Base-by-base conservation (phyloP, 768 basidiomycete genomes). In the Mycena galericulata region DNA sequence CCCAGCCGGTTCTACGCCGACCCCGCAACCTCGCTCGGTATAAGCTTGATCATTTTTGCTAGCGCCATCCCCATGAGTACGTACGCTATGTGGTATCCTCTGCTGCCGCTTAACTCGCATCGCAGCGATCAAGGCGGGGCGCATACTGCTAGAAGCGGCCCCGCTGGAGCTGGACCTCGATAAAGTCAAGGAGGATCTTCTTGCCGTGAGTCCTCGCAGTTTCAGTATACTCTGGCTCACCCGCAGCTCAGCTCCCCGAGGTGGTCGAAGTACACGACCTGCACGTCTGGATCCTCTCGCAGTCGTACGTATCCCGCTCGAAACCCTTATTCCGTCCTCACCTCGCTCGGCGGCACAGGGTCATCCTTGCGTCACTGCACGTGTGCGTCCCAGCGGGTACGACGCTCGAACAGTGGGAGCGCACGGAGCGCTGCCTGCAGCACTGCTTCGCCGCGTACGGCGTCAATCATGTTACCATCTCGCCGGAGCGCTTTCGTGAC, bases 211-310 rank as follows among this genome's bases (percentile, higher is more conserved):
- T 78, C 43, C 47, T 57, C 22, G 53, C 22, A 11, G 53, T 4
- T 63, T 30, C 59, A 20, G 40, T 50, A 24, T 38, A 14, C 27
- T 18, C 51, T 49, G 27, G 49, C 43, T 45, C 30, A 65, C 41
- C 34, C 34, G 20, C 64, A 62, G 8, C 36, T 36, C 56, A 87
- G 86, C 72, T 84, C 53, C 84, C 84, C 4, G 78, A 81, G 59
- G 86, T 88, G 0, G 72, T 82, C 14, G 83, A 85, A 5, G 77
- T 88, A 10, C 86, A 86, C 72, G 86, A 87, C 72, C 74, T 88
- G 40, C 86, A 88, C 72, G 84, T 87, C 24, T 87, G 86, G 87
- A 85, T 87, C 66, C 77, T 88, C 15, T 87, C 86, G 10, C 85
- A 88, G 74, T 82, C 81, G 87, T 87, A 73, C 67, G 83, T 75